These are phyloP conservation scores for Kregervanrija pseudodelftensis DNA, from an alignment of 805 yeast genomes.

Conservation along the genomic window DNA sequence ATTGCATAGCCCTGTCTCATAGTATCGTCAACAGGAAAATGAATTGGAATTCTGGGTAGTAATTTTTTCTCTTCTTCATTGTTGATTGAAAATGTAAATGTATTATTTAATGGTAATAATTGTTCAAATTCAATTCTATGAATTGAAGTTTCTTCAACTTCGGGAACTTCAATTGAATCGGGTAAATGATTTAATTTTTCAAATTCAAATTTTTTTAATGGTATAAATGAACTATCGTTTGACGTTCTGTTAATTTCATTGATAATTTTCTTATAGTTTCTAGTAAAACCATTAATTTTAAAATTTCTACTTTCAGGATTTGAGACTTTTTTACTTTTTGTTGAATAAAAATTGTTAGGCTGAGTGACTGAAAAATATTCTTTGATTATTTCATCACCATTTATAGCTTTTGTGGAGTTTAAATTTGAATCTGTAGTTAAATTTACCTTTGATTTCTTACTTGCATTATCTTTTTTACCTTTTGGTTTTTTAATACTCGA, in stretches of 20 bases:
- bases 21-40: constrained; percentile 15
- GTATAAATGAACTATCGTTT: too few species aligned
- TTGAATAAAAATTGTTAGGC: too few species aligned
- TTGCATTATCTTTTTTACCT: too few species aligned
- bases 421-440: too few species aligned
- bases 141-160: constrained; percentile 1
- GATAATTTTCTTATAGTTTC: constrained; percentile 2
- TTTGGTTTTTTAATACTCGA: not conserved
- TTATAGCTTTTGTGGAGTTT: too few species aligned
- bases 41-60: constrained; percentile 3
- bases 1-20: constrained; percentile 20
- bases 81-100: constrained; percentile 15
- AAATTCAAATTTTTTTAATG: not conserved
- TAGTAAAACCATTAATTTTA: constrained; percentile 12
- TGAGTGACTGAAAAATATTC: too few species aligned
- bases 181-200: not conserved
- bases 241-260: not conserved
- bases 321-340: too few species aligned
- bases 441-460: too few species aligned
- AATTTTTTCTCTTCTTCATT: constrained; percentile 2
- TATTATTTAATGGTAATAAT: constrained; percentile 7
- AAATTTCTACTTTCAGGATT: constrained; percentile 12
- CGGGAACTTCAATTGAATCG: not conserved
- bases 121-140: constrained; percentile 2
- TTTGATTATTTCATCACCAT: too few species aligned